phyloP scores from a whole-genome alignment of 163 green algal species.

The Dunaliella salina region DNA sequence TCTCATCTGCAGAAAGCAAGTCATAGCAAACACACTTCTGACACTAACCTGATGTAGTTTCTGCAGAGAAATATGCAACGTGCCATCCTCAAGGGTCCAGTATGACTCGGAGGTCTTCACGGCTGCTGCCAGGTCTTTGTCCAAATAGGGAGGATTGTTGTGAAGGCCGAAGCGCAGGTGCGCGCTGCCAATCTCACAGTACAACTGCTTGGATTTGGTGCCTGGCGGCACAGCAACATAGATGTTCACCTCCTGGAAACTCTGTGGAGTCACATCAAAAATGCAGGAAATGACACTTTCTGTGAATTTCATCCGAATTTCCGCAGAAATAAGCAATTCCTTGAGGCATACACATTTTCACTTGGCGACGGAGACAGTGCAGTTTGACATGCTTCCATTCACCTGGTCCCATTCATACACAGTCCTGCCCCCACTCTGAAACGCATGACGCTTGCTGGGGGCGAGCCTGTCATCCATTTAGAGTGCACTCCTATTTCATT shows the following conservation, averaged over 20 bases:
- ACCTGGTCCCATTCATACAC: constrained; percentile 93
- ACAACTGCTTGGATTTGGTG: constrained; percentile 67
- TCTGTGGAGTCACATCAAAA: neutral
- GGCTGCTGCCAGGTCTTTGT: constrained; percentile 38
- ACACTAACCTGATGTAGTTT: constrained; percentile 56
- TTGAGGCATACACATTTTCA: neutral
- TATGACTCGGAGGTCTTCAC: constrained; percentile 63
- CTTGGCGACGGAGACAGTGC: too few species aligned
- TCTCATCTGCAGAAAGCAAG: too few species aligned
- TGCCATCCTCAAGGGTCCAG: constrained; percentile 86
- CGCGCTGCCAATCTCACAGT: constrained; percentile 65
- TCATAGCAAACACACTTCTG: too few species aligned
- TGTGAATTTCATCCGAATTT: neutral
- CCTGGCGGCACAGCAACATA: constrained; percentile 71
- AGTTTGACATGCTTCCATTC: too few species aligned
- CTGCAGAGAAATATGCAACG: constrained; percentile 66
- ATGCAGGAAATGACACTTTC: constrained; percentile 11
- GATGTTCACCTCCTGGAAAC: constrained; percentile 31
- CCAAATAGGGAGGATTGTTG: constrained; percentile 77
- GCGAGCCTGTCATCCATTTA: constrained; percentile 57
- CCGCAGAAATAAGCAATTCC: neutral
- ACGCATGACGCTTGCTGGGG: constrained; percentile 45
- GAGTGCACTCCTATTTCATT: too few species aligned
- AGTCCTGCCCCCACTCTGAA: constrained; percentile 43
- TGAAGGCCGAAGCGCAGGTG: constrained; percentile 62